A percentile compares a stretch with the other conserved stretches of the same genome.
Evolutionary conservation across 108 stramenopile species (phyloP).

Genomic region (Bacterosira constricta): DNA sequence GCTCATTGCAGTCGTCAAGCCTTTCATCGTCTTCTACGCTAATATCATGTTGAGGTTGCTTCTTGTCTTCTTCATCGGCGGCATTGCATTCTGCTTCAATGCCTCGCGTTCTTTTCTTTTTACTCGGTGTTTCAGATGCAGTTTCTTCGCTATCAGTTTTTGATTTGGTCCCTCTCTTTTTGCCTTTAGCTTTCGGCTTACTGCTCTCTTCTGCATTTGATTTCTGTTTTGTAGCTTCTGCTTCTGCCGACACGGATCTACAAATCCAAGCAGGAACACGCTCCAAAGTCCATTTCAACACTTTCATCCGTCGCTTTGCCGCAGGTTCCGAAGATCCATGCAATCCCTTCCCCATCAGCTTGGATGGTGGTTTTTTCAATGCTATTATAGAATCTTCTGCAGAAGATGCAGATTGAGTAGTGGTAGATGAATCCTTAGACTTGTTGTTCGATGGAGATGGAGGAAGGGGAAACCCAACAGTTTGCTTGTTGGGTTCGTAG

Average conservation of each 20-base stretch:
- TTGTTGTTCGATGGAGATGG: slow-evolving; percentile 26
- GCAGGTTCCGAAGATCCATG: slow-evolving; percentile 79
- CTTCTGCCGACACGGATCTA: not conserved
- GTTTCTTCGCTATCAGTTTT: no score
- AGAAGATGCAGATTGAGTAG: not conserved
- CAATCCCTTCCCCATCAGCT: slow-evolving; percentile 52
- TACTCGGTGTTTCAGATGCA: not conserved
- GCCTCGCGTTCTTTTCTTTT: not conserved
- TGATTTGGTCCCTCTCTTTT: not conserved
- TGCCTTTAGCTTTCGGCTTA: not conserved
- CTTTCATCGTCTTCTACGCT: slow-evolving; percentile 21
- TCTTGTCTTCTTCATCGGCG: slow-evolving; percentile 6
- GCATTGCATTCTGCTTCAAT: not conserved
- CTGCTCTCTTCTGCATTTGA: not conserved
- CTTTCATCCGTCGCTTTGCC: slow-evolving; percentile 73
- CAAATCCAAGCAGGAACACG: slow-evolving; percentile 23
- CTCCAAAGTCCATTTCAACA: slow-evolving; percentile 58
- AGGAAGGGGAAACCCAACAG: slow-evolving; percentile 72
- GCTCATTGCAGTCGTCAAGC: slow-evolving; percentile 7
- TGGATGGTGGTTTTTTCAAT: slow-evolving; percentile 35
- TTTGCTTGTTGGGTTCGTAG: slow-evolving; percentile 15
- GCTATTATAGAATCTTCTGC: no score
- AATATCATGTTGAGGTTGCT: slow-evolving; percentile 18
- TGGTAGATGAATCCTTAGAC: not conserved
- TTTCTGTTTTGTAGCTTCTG: not conserved